Evolutionary conservation across 2,329 filamentous ascomycete genomes (phyloP).

Genomic region (Alternaria brassicae): DNA sequence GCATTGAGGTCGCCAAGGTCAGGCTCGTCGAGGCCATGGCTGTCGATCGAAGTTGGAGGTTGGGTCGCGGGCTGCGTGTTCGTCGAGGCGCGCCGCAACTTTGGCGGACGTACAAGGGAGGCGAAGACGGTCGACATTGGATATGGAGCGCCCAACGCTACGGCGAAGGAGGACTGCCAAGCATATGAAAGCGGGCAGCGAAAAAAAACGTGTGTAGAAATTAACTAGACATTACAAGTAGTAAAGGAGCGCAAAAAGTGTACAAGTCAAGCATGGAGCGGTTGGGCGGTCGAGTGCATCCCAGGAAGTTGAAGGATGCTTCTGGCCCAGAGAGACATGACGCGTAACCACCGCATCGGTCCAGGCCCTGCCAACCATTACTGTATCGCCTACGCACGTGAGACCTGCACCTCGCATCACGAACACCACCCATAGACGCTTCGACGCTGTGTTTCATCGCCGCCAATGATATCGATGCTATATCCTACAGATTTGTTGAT

Average conservation of each 20-base stretch:
- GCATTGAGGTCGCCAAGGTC: slow-evolving; percentile 74
- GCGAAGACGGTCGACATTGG: slow-evolving; percentile 48
- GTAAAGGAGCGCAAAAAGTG: slow-evolving; percentile 5
- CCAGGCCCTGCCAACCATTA: slow-evolving; percentile 14
- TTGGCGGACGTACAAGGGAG: slow-evolving; percentile 42
- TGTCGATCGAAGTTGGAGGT: slow-evolving; percentile 6
- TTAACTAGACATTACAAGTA: slow-evolving; percentile 25
- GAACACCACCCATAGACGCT: neutral
- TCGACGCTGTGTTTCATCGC: neutral
- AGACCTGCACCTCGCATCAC: slow-evolving; percentile 2
- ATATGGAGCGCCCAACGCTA: slow-evolving; percentile 16
- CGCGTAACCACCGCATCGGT: slow-evolving; percentile 18
- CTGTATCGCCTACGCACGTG: slow-evolving; percentile 20
- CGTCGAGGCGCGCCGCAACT: slow-evolving; percentile 25
- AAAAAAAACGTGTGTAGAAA: neutral
- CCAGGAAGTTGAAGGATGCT: neutral
- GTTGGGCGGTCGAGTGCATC: slow-evolving; percentile 3
- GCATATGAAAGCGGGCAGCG: slow-evolving; percentile 9
- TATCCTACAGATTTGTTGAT: neutral
- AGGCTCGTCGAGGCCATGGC: slow-evolving; percentile 57
- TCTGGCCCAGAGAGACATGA: slow-evolving; percentile 12
- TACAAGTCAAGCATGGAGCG: neutral
- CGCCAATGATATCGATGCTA: neutral
- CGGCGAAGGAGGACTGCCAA: slow-evolving; percentile 1
- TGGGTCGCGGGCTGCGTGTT: slow-evolving; percentile 14